These are phyloP conservation scores for Neurospora sp. DNA, from an alignment of 495 filamentous ascomycete species.

Conservation along the genomic window DNA sequence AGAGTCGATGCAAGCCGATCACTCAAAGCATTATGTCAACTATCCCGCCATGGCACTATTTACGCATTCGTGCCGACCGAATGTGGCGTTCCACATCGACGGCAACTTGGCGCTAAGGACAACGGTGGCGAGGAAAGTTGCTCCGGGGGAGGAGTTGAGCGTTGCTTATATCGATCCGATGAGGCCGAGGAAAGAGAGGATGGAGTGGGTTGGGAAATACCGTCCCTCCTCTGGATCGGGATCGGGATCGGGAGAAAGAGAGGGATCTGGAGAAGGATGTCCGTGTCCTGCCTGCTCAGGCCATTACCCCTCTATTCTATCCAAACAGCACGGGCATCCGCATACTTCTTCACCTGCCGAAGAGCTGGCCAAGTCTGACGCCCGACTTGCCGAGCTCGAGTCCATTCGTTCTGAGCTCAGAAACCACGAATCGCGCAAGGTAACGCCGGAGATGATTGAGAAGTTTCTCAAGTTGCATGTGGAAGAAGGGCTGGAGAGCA, in stretches of 20 bases:
- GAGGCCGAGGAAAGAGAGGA: constrained; percentile 9
- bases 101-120: constrained; percentile 12
- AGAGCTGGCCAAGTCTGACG: constrained; percentile 13
- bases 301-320: neutral
- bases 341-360: neutral
- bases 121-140: constrained; percentile 19
- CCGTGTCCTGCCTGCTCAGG: constrained; percentile 13
- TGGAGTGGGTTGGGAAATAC: constrained; percentile 12
- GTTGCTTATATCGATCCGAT: constrained; percentile 23
- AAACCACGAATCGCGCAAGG: constrained; percentile 18
- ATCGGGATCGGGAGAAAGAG: neutral
- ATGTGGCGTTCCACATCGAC: constrained; percentile 24
- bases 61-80: constrained; percentile 27
- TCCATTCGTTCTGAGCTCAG: too few species aligned
- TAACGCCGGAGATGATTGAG: constrained; percentile 21
- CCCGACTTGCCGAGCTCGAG: constrained; percentile 13
- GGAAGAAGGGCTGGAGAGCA: constrained; percentile 18
- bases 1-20: neutral
- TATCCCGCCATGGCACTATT: constrained; percentile 20
- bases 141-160: constrained; percentile 23
- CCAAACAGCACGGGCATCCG: neutral
- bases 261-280: neutral
- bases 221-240: neutral
- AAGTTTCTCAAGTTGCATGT: constrained; percentile 17
- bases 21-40: constrained; percentile 20